Percentiles rank a stretch among this genome's conserved stretches.
phyloP scores from a whole-genome alignment of 257 asterid genomes.

The Solanum infundibuliforme region DNA sequence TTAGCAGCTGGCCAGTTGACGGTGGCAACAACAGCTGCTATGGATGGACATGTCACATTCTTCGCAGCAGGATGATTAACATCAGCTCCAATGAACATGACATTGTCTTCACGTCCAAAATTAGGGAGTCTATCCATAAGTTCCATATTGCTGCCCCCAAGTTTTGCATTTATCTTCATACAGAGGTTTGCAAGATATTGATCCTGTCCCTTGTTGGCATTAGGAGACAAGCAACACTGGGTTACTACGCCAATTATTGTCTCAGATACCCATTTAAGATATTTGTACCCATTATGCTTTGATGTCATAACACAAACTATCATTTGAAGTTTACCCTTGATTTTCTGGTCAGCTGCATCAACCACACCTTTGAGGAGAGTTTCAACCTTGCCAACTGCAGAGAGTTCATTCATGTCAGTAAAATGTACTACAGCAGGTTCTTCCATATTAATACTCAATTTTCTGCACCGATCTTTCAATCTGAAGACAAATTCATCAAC shows the following conservation, averaged over 20 bases:
- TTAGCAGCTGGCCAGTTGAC: conserved; percentile 71
- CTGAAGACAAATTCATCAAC: conserved; percentile 11
- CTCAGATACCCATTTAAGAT: conserved; percentile 59
- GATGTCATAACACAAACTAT: conserved; percentile 47
- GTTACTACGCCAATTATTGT: conserved; percentile 48
- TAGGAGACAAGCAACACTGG: conserved; percentile 34
- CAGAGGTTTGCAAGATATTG: conserved; percentile 52
- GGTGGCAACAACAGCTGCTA: conserved; percentile 73
- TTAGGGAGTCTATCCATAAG: conserved; percentile 29
- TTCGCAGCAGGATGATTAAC: conserved; percentile 63
- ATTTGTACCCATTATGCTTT: conserved; percentile 41
- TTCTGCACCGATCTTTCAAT: conserved; percentile 22
- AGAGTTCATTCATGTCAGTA: conserved; percentile 24
- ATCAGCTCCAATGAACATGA: conserved; percentile 84
- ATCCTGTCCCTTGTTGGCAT: conserved; percentile 30
- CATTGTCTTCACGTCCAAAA: conserved; percentile 27
- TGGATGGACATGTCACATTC: conserved; percentile 47
- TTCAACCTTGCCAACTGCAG: conserved; percentile 16
- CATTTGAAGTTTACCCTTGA: conserved; percentile 29
- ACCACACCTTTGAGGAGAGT: conserved; percentile 19
- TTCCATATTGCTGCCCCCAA: conserved; percentile 67
- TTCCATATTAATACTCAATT: conserved; percentile 34
- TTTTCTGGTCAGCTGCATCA: neutral
- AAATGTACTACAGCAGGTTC: conserved; percentile 12
- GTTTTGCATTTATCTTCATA: conserved; percentile 64